Evolutionary conservation across 2,329 filamentous ascomycete genomes (phyloP), one percentile per base, ranked within the genome.

Genomic region (Alternaria tenuissima): DNA sequence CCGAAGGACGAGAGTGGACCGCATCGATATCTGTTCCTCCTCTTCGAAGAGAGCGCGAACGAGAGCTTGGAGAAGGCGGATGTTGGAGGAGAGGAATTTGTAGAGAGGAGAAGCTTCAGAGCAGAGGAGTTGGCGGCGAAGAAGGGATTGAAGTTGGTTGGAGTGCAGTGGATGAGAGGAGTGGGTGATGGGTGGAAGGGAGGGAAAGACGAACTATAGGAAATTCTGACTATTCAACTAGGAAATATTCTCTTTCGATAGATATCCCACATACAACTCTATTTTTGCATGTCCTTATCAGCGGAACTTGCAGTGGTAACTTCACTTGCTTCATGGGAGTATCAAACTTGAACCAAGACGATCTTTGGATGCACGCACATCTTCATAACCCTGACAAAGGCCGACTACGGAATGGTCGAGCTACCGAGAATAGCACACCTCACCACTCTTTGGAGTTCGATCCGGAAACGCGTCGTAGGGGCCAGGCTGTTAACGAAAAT

Each of bases 121-220:
- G 73, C 67, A 2, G 62, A 62, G 47, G 64, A 74, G 34, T 69
- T 67, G 55, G 67, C 68, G 3, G 63, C 55, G 47, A 72, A 68
- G 61, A 48, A 65, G 54, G 72, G 71, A 2, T 59, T 77, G 61
- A 66, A 71, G 57, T 49, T 78, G 39, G 75, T 76, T 24, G 75
- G 73, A 2, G 65, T 76, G 51, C 74, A 76, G 62, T 78, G 74
- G 74, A 77, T 78, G 74, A 68, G 59, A 61, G 75, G 75, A n/a
- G 76, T 73, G 7, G 76, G 76, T 11, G 74, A 78, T 69, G 75
- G 76, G 11, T 78, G 76, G 76, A 70, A 67, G 30, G 64, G 54
- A 16, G 52, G 32, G 18, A 67, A 68, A 36, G 59, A 59, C 34
- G 66, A 65, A 58, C 14, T 66, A 7, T 71, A 24, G 42, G 5